Base-by-base conservation (phyloP, 768 basidiomycete genomes). In the Boletus eberwhitei region DNA sequence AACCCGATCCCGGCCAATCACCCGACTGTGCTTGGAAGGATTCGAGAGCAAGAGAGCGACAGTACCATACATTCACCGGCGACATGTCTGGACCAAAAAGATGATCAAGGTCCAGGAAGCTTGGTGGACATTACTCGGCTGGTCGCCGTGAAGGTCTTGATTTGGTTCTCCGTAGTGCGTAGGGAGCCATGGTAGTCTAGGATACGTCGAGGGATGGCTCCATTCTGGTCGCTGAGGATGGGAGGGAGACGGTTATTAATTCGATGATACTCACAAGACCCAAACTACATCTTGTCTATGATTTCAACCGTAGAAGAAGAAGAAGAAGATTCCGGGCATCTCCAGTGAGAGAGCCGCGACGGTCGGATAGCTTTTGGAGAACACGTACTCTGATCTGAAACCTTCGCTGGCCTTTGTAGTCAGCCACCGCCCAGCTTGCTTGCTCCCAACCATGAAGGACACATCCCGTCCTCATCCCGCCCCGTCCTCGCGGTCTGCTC, bases 391-490 rank as follows among this genome's bases (percentile, higher is more conserved):
- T 26, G 24, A 22, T 29, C 49, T 50, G 56, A 59, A 51, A 53
- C 45, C 38, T 29, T 1, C 36, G 31, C 32, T 35, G 21, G 52
- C 19, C 29, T 48, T 62, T 47, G 51, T 58, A 35, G 64, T 61
- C 56, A 60, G 55, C 64, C 64, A 56, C 62, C 17, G n/a, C 32
- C 48, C 16, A 29, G 40, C 50, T 53, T 64, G 56, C 26, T 45
- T 9, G 29, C 48, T 41, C 36, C 26, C 53, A 47, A 53, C 35
- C 64, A 67, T 68, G 65, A 67, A 61, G 61, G 65, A 59, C 64
- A 48, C 52, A 16, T 50, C 61, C 19, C 64, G 61, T 59, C 57
- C 55, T 47, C 58, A 47, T 38, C 54, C 59, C 8, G 17, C 35
- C 21, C 24, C 43, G 2, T 41, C 61, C 48, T 41, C 42, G 26